A percentile compares a stretch with the other conserved stretches of the same genome.
These are phyloP conservation scores for Ophiocordyceps camponoti-rufipedis DNA, from an alignment of 2,329 filamentous ascomycete species.

Conservation along the genomic window DNA sequence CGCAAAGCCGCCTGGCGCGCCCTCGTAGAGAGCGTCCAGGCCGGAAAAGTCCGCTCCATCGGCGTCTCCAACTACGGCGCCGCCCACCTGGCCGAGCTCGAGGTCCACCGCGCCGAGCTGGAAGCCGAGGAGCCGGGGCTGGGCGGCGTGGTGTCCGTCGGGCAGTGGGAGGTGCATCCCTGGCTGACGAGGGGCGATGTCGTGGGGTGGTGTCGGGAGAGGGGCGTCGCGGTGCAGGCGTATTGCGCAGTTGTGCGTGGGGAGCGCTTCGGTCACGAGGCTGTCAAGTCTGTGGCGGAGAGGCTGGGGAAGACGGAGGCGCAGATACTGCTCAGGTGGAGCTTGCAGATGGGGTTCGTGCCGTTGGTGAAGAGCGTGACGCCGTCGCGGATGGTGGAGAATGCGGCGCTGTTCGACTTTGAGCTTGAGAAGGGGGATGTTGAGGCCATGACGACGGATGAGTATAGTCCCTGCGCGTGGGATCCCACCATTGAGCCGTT, in stretches of 20 bases:
- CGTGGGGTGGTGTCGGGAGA: conserved; percentile 52
- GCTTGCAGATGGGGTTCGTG: conserved; percentile 59
- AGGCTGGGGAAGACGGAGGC: conserved; percentile 59
- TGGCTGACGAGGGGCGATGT: conserved; percentile 73
- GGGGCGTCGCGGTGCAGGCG: conserved; percentile 43
- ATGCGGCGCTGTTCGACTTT: conserved; percentile 37
- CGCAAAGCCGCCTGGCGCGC: conserved; percentile 44
- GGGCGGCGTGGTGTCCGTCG: conserved; percentile 60
- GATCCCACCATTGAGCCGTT: conserved; percentile 32
- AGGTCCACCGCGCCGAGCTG: conserved; percentile 39
- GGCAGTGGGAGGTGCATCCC: conserved; percentile 80
- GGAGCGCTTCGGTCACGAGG: conserved; percentile 50
- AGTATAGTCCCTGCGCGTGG: conserved; percentile 38
- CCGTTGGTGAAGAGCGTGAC: conserved; percentile 61
- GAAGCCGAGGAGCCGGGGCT: conserved; percentile 40
- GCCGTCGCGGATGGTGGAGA: conserved; percentile 46
- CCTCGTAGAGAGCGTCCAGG: conserved; percentile 43
- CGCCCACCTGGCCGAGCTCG: conserved; percentile 42
- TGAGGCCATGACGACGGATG: conserved; percentile 25
- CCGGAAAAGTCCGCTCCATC: conserved; percentile 41
- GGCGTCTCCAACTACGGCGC: conserved; percentile 50
- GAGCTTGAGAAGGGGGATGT: conserved; percentile 35
- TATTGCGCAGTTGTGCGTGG: conserved; percentile 47
- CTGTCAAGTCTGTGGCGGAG: conserved; percentile 43
- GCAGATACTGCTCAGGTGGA: conserved; percentile 67